Conservation (phyloP, 495 filamentous ascomycete genomes). For the Amorphotheca resinae region DNA sequence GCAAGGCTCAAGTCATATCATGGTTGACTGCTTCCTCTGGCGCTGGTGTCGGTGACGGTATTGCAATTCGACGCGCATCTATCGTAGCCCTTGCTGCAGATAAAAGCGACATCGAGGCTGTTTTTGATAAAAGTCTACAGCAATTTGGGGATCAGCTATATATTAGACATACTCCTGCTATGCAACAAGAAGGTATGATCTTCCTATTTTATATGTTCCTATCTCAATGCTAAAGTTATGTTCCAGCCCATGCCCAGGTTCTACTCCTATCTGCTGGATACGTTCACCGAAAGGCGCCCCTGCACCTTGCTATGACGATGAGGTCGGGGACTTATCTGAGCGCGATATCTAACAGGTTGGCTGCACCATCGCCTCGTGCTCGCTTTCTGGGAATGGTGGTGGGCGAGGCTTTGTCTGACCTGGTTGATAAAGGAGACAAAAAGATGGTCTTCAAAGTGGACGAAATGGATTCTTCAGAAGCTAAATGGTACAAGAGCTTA, state of each 20-base stretch:
- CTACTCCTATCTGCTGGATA: conserved; percentile 70
- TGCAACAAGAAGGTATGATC: conserved; percentile 69
- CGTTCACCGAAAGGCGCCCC: conserved; percentile 46
- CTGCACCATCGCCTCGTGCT: conserved; percentile 56
- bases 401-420: conserved; percentile 64
- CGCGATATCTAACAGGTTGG: conserved; percentile 77
- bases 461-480: conserved; percentile 60
- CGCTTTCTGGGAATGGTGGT: conserved; percentile 85
- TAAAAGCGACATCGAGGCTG: conserved; percentile 35
- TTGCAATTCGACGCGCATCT: conserved; percentile 52
- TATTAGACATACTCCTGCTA: conserved; percentile 67
- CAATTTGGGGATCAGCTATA: conserved; percentile 78
- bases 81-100: conserved; percentile 45
- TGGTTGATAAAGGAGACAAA: conserved; percentile 64
- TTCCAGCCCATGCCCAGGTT: conserved; percentile 58
- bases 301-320: conserved; percentile 48
- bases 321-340: conserved; percentile 62
- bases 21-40: conserved; percentile 58
- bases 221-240: conserved; percentile 16
- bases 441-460: conserved; percentile 75
- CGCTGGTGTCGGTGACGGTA: conserved; percentile 49
- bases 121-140: conserved; percentile 54
- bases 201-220: neutral
- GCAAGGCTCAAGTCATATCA: conserved; percentile 42
- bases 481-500: conserved; percentile 63